Percentiles rank a stretch among this genome's conserved stretches.
These are phyloP conservation scores for Amylocystis lapponica DNA, from an alignment of 768 basidiomycete genomes.

Conservation along the genomic window DNA sequence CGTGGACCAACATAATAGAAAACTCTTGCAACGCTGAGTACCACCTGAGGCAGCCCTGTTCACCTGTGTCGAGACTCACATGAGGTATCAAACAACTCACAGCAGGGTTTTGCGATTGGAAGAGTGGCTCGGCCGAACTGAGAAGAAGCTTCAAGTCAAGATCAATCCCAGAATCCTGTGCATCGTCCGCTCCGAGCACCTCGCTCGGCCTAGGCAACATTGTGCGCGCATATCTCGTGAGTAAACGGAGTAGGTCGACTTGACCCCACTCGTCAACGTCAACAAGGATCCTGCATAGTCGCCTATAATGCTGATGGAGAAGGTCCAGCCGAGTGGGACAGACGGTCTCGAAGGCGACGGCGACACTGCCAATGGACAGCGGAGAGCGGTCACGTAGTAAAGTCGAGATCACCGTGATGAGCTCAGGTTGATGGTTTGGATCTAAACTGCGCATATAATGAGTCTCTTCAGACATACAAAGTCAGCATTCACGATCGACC, in stretches of 20 bases:
- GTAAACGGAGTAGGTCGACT: constrained; percentile 67
- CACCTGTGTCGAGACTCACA: neutral
- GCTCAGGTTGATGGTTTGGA: constrained; percentile 57
- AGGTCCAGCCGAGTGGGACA: constrained; percentile 85
- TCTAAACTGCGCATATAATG: constrained; percentile 57
- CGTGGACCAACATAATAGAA: constrained; percentile 71
- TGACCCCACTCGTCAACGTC: constrained; percentile 99
- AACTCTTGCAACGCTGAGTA: constrained; percentile 66
- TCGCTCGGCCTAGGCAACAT: constrained; percentile 69
- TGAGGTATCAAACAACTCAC: constrained; percentile 37
- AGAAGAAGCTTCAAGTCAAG: constrained; percentile 73
- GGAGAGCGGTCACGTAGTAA: constrained; percentile 75
- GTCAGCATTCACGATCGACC: constrained; percentile 34
- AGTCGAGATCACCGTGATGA: constrained; percentile 62
- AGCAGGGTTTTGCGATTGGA: constrained; percentile 84
- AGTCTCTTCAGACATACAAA: neutral
- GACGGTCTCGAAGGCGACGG: constrained; percentile 81
- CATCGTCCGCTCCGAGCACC: too few relatives aligned
- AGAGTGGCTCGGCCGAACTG: constrained; percentile 64
- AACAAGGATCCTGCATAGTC: constrained; percentile 75
- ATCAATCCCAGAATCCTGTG: constrained; percentile 47
- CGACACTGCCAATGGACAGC: constrained; percentile 80
- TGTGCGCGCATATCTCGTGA: constrained; percentile 74
- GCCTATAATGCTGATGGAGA: constrained; percentile 82
- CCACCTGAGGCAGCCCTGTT: constrained; percentile 46